Conservation (phyloP, 192 early-diverging fungal genomes). For the Kickxella alabastrina region DNA sequence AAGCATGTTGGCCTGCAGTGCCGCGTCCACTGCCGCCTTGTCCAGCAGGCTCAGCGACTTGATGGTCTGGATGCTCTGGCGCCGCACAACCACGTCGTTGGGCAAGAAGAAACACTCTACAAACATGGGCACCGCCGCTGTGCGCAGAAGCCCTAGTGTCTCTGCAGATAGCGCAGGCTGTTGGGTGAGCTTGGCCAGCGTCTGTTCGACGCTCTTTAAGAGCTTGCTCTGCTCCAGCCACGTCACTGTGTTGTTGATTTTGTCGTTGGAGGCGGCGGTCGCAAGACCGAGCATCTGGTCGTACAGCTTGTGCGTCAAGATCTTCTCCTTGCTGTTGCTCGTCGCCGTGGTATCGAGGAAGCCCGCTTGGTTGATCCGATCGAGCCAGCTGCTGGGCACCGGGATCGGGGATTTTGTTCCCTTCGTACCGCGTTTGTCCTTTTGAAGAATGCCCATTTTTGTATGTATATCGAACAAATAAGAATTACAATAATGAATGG, state of each 20-base stretch:
- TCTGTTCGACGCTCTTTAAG: constrained; percentile 16
- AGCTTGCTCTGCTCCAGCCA: constrained; percentile 45
- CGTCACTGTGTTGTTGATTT: not conserved
- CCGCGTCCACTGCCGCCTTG: constrained; percentile 16
- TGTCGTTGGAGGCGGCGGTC: not conserved
- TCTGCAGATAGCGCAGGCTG: constrained; percentile 9
- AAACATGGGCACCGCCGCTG: constrained; percentile 29
- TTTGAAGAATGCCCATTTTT: constrained; percentile 40
- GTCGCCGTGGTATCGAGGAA: not conserved
- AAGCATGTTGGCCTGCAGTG: constrained; percentile 32
- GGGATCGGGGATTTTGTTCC: constrained; percentile 40
- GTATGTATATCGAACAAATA: not conserved
- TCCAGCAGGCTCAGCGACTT: constrained; percentile 22
- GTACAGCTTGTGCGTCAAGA: not conserved
- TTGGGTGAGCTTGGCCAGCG: constrained; percentile 8
- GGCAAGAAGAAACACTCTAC: constrained; percentile 45
- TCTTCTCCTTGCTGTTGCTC: not conserved
- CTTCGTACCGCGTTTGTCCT: constrained; percentile 29
- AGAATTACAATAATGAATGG: not conserved
- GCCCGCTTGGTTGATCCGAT: constrained; percentile 10
- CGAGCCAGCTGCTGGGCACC: constrained; percentile 26
- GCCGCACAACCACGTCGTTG: constrained; percentile 14
- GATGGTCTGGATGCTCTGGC: constrained; percentile 31
- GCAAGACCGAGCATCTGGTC: constrained; percentile 6
- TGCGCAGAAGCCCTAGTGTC: constrained; percentile 30